These are phyloP conservation scores for Apiotrichum mycotoxinovorans DNA, from an alignment of 1,284 basidiomycete genomes.

Conservation along the genomic window DNA sequence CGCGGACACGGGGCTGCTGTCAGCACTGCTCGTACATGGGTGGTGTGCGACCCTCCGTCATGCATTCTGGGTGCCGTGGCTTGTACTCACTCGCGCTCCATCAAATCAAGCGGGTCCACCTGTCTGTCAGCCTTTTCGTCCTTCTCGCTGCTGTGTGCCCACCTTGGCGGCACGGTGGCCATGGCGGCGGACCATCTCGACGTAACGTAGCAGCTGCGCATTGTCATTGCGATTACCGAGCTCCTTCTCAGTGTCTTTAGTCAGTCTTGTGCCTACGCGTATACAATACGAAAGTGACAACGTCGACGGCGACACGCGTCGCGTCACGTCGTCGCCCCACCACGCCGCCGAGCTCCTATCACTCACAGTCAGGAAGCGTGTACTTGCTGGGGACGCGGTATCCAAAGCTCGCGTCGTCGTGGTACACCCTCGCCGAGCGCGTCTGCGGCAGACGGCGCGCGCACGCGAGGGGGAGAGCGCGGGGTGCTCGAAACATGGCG, in stretches of 20 bases:
- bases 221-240: conserved; percentile 68
- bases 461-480: conserved; percentile 2
- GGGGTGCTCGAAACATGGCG: conserved; percentile 15
- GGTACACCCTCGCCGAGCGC: conserved; percentile 53
- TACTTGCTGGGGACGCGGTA: conserved; percentile 66
- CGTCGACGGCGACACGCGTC: not conserved
- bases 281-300: too few species aligned
- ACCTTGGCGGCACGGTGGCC: conserved; percentile 45
- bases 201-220: conserved; percentile 76
- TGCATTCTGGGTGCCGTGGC: not conserved
- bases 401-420: conserved; percentile 73
- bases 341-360: not conserved
- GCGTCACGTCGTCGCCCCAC: too few species aligned
- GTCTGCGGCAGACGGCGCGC: not conserved
- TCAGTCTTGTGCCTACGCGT: not conserved
- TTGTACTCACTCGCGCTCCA: conserved; percentile 65
- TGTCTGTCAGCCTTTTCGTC: conserved; percentile 62
- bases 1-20: conserved; percentile 59
- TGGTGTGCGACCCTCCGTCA: not conserved
- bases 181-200: conserved; percentile 68
- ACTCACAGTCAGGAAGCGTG: conserved; percentile 70
- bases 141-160: conserved; percentile 33
- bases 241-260: conserved; percentile 66
- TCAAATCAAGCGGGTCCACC: conserved; percentile 80
- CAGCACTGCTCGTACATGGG: not conserved